Evolutionary conservation across 2,329 filamentous ascomycete genomes (phyloP).

Genomic region (Xylariaceae sp.): DNA sequence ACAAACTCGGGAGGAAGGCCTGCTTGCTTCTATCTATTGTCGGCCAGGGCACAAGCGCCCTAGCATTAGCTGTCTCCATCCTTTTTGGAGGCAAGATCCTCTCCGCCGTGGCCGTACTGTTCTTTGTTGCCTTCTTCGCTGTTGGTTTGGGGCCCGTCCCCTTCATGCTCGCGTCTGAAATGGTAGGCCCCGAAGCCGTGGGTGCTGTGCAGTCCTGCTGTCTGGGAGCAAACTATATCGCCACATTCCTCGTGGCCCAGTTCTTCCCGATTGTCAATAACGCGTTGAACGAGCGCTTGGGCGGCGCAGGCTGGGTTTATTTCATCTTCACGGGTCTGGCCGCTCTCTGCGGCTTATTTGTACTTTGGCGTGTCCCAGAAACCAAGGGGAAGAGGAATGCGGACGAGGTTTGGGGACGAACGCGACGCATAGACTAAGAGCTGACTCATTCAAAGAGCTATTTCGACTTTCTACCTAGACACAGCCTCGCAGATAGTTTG

Average conservation of each 20-base stretch:
- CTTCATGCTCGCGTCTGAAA: slow-evolving; percentile 86
- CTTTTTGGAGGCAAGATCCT: slow-evolving; percentile 64
- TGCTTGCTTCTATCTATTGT: slow-evolving; percentile 77
- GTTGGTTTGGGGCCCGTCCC: slow-evolving; percentile 89
- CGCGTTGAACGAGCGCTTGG: slow-evolving; percentile 55
- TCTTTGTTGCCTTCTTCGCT: slow-evolving; percentile 86
- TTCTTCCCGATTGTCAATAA: slow-evolving; percentile 88
- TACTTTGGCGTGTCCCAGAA: slow-evolving; percentile 72
- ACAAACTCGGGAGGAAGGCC: slow-evolving; percentile 79
- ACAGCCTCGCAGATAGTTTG: not conserved
- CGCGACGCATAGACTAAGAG: slow-evolving; percentile 44
- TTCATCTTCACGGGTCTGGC: slow-evolving; percentile 83
- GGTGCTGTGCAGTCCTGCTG: slow-evolving; percentile 88
- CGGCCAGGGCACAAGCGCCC: slow-evolving; percentile 75
- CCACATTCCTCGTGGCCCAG: slow-evolving; percentile 87
- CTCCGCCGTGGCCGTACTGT: slow-evolving; percentile 72
- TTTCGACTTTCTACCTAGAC: not conserved
- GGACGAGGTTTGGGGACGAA: slow-evolving; percentile 86
- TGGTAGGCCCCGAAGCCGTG: slow-evolving; percentile 85
- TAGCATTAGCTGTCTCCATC: slow-evolving; percentile 76
- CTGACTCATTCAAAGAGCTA: not conserved
- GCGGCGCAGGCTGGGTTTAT: slow-evolving; percentile 77
- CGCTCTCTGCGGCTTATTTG: slow-evolving; percentile 62
- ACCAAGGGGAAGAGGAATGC: slow-evolving; percentile 77
- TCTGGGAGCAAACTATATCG: slow-evolving; percentile 79